Evolutionary conservation across 2,329 filamentous ascomycete species (phyloP), one percentile per base, ranked within the genome.

Genomic region (Alternaria novae-zelandiae): DNA sequence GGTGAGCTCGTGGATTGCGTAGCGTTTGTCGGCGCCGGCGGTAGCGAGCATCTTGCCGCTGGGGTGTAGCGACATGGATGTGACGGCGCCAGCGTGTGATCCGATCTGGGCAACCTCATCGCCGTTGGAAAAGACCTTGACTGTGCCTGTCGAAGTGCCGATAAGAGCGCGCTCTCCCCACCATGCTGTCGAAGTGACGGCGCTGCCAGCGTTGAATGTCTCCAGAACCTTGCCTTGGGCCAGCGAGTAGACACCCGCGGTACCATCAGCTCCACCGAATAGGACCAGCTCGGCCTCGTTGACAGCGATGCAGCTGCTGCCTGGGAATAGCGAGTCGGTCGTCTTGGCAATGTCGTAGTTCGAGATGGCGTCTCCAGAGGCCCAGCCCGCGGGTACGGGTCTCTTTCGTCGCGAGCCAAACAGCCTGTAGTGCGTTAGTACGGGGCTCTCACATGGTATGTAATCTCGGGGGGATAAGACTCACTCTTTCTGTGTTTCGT

Each of bases 341-440:
- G 82, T 83, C 54, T 82, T 79, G 20, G 82, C 79, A 11, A 87
- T 80, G 36, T 86, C 84, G 76, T 89, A 91, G 41, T 83, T 79
- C 57, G 86, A 84, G 47, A 99, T 85, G 6, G 88, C 86, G 56
- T 97, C 92, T 47, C 87, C 81, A 6, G 91, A 93, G 5, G 90
- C 91, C 95, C 96, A 98, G 59, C 88, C 92, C 64, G 92, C 88
- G 28, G 96, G 95, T 36, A 96, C 84, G 8, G 93, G 88, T 64
- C 96, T 91, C 86, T 96, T 97, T 83, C 95, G 92, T 75, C 96
- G 92, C 51, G 91, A 91, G 78, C 93, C 93, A 62, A 92, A 96
- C 62, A 98, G 86, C 74, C 93, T 97, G 62, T 72, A 10, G 66
- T 66, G 70, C 23, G 64, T 79, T 68, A 80, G 76, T 36, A n/a